These are phyloP conservation scores for Oryza glaberrima DNA, from an alignment of 176 grass and related monocot genomes.

Conservation along the genomic window DNA sequence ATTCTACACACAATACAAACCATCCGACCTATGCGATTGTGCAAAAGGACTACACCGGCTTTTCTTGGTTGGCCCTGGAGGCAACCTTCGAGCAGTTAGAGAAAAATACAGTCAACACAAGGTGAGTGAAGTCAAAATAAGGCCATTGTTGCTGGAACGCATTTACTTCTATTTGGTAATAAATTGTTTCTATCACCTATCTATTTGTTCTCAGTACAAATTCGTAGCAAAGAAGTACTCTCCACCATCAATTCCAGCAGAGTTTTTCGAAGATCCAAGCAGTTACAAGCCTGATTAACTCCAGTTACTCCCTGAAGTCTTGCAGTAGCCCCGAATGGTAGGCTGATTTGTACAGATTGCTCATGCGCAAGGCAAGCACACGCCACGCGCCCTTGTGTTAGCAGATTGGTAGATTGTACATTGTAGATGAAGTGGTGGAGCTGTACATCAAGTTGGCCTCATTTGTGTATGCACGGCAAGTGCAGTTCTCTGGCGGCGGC, in stretches of 20 bases:
- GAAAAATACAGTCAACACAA: constrained; percentile 97
- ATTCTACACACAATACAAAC: constrained; percentile 74
- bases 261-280: constrained; percentile 66
- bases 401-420: constrained; percentile 26
- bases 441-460: not conserved
- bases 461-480: not conserved
- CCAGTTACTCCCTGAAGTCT: constrained; percentile 32
- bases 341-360: constrained; percentile 35
- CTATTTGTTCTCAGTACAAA: constrained; percentile 63
- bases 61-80: constrained; percentile 63
- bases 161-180: constrained; percentile 28
- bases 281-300: constrained; percentile 40
- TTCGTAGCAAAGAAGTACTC: constrained; percentile 93
- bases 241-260: constrained; percentile 60
- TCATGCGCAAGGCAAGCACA: constrained; percentile 19
- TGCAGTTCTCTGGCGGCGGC: constrained; percentile 8
- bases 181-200: not conserved
- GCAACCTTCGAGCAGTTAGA: constrained; percentile 73
- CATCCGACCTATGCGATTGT: constrained; percentile 66
- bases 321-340: not conserved
- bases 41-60: constrained; percentile 66
- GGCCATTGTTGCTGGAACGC: constrained; percentile 15
- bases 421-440: constrained; percentile 21
- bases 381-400: constrained; percentile 15
- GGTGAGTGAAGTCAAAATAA: constrained; percentile 47